Conservation (phyloP, 768 basidiomycete species). For the Dacryopinax primogenitus region DNA sequence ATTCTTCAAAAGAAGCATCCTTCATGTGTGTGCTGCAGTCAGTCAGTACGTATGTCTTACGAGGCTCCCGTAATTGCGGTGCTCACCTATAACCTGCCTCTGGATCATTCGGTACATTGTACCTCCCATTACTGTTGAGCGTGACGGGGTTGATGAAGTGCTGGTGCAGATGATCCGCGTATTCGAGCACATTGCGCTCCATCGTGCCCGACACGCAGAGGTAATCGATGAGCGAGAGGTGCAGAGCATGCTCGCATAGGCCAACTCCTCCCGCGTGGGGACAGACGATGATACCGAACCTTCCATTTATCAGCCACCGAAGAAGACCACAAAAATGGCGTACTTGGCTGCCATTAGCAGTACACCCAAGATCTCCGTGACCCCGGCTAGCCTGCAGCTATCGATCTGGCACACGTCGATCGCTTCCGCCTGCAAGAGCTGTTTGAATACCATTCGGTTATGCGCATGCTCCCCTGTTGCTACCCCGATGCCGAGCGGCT, state of each 20-base stretch:
- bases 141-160: slow-evolving; percentile 82
- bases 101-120: slow-evolving; percentile 69
- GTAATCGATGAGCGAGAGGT: slow-evolving; percentile 85
- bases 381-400: slow-evolving; percentile 83
- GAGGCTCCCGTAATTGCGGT: background rate
- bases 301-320: slow-evolving; percentile 21
- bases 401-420: slow-evolving; percentile 95
- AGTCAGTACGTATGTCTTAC: slow-evolving; percentile 4
- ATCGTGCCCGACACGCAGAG: slow-evolving; percentile 81
- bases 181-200: slow-evolving; percentile 89
- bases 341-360: slow-evolving; percentile 83
- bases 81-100: slow-evolving; percentile 65
- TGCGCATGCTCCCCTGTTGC: slow-evolving; percentile 93
- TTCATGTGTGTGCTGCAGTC: slow-evolving; percentile 73
- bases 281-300: slow-evolving; percentile 73
- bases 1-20: slow-evolving; percentile 65
- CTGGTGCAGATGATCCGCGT: slow-evolving; percentile 83
- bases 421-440: slow-evolving; percentile 73
- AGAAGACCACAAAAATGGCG: slow-evolving; percentile 17
- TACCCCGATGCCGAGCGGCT: slow-evolving; percentile 71
- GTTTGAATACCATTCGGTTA: slow-evolving; percentile 92
- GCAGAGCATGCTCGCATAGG: slow-evolving; percentile 83
- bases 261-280: slow-evolving; percentile 94
- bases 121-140: slow-evolving; percentile 71
- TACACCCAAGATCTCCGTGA: slow-evolving; percentile 84